Percentiles rank a stretch among this genome's conserved stretches.
Evolutionary conservation across 176 grass and related monocot genomes (phyloP).

Genomic region (Secale cereale): DNA sequence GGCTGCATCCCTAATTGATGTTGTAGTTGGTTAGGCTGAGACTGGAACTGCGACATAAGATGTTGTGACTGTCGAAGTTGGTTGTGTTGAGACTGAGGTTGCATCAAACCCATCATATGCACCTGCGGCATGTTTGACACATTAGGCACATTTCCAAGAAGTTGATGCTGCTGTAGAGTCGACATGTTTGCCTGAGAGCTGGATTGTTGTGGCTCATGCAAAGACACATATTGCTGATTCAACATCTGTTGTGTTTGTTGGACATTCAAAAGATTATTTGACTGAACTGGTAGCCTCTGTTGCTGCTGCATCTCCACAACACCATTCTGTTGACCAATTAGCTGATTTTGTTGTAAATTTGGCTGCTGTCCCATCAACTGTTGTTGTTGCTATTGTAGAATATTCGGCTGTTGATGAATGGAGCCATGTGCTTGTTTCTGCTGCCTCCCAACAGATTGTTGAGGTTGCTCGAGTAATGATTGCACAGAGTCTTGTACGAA

Average conservation of each 20-base stretch:
- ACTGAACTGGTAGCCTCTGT: slow-evolving; percentile 60
- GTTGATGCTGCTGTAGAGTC: slow-evolving; percentile 49
- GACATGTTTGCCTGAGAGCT: slow-evolving; percentile 55
- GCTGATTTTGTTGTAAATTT: slow-evolving; percentile 63
- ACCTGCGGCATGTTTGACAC: slow-evolving; percentile 49
- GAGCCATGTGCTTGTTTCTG: too few relatives aligned
- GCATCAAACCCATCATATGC: slow-evolving; percentile 51
- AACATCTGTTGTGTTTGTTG: slow-evolving; percentile 72
- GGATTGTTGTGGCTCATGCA: slow-evolving; percentile 58
- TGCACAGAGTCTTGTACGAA: too few relatives aligned
- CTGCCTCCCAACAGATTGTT: too few relatives aligned
- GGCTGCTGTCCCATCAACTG: slow-evolving; percentile 45
- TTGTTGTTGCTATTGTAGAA: slow-evolving; percentile 60
- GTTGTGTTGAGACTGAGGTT: slow-evolving; percentile 60
- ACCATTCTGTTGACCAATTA: slow-evolving; percentile 55
- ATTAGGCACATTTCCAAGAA: slow-evolving; percentile 55
- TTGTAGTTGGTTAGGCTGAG: slow-evolving; percentile 52
- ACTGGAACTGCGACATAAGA: slow-evolving; percentile 59
- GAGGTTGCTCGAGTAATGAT: too few relatives aligned
- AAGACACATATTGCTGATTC: slow-evolving; percentile 69
- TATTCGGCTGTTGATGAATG: slow-evolving; percentile 36
- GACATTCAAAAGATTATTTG: slow-evolving; percentile 67
- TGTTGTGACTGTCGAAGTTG: slow-evolving; percentile 68
- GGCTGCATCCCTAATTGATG: slow-evolving; percentile 56
- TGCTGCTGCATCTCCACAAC: slow-evolving; percentile 66